Evolutionary conservation across 495 filamentous ascomycete genomes (phyloP).

Genomic region (Aspergillus kassunensis): DNA sequence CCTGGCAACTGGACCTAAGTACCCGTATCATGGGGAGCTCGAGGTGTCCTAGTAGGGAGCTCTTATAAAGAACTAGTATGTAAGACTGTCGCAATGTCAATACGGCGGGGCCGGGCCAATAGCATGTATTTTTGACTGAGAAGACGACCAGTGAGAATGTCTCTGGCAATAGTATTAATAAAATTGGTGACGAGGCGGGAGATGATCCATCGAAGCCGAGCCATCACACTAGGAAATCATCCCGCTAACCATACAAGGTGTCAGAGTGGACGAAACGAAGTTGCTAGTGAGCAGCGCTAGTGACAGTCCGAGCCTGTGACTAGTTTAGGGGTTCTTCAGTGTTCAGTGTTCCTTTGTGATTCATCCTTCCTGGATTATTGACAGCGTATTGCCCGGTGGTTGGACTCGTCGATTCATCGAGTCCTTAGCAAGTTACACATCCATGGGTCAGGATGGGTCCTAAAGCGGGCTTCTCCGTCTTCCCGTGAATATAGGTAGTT

Average conservation of each 20-base stretch:
- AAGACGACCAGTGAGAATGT: not conserved
- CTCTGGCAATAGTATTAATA: not conserved
- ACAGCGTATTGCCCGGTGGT: too few species aligned
- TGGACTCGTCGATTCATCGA: slow-evolving; percentile 11
- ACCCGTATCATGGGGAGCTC: not conserved
- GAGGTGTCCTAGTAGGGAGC: too few species aligned
- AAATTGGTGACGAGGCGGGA: not conserved
- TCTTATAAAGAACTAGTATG: too few species aligned
- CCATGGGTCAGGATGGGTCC: slow-evolving; percentile 8
- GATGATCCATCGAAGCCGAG: slow-evolving; percentile 10
- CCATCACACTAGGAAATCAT: too few species aligned
- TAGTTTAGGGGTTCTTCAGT: slow-evolving; percentile 14
- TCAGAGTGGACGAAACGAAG: not conserved
- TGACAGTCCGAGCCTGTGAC: slow-evolving; percentile 1
- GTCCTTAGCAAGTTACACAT: slow-evolving; percentile 6
- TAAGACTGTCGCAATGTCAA: slow-evolving; percentile 1
- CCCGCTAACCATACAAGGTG: not conserved
- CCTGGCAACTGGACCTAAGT: not conserved
- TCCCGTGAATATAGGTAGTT: slow-evolving; percentile 6
- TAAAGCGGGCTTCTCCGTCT: slow-evolving; percentile 10
- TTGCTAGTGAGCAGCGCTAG: slow-evolving; percentile 16
- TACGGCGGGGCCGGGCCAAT: too few species aligned
- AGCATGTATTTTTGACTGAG: not conserved
- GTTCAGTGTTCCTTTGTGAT: too few species aligned
- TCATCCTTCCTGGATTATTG: too few species aligned